These are phyloP conservation scores for Akanthomyces lecanii DNA, from an alignment of 2,329 filamentous ascomycete genomes.

Conservation along the genomic window DNA sequence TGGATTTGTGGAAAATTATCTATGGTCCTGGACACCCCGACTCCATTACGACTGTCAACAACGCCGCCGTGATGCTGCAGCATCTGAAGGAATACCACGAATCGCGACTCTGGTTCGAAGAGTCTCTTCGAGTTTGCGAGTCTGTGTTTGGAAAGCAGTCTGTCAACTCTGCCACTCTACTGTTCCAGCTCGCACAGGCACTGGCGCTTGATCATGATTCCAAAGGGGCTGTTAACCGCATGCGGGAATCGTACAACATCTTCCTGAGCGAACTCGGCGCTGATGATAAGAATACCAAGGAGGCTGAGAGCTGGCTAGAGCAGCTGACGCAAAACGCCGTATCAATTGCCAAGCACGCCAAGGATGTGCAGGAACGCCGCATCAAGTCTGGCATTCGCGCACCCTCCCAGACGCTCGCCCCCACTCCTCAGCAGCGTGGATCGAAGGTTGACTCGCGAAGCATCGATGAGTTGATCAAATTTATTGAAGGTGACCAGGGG, in stretches of 20 bases:
- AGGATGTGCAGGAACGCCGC: conserved; percentile 73
- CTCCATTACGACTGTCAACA: conserved; percentile 98
- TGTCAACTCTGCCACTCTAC: conserved; percentile 87
- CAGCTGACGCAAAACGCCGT: conserved; percentile 95
- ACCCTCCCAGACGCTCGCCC: conserved; percentile 28
- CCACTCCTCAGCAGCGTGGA: conserved; percentile 29
- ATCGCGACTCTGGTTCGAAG: conserved; percentile 94
- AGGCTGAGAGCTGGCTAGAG: conserved; percentile 94
- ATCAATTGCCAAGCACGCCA: conserved; percentile 87
- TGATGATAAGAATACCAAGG: conserved; percentile 95
- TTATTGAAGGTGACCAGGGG: conserved; percentile 75
- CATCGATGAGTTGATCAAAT: conserved; percentile 90
- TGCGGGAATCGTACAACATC: conserved; percentile 96
- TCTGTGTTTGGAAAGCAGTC: conserved; percentile 83
- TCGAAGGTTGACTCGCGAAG: conserved; percentile 66
- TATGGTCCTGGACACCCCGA: conserved; percentile 93
- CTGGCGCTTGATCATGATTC: conserved; percentile 93
- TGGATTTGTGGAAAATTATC: conserved; percentile 95
- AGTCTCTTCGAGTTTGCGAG: conserved; percentile 84
- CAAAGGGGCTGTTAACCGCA: conserved; percentile 83
- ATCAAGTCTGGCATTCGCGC: conserved; percentile 63
- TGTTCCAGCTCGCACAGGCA: conserved; percentile 96
- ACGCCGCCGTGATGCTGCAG: conserved; percentile 97
- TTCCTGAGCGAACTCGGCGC: conserved; percentile 84
- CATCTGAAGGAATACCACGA: conserved; percentile 91